A percentile compares a stretch with the other conserved stretches of the same genome.
Conservation (phyloP, 2,329 filamentous ascomycete genomes). For the Alternaria metachromatica region DNA sequence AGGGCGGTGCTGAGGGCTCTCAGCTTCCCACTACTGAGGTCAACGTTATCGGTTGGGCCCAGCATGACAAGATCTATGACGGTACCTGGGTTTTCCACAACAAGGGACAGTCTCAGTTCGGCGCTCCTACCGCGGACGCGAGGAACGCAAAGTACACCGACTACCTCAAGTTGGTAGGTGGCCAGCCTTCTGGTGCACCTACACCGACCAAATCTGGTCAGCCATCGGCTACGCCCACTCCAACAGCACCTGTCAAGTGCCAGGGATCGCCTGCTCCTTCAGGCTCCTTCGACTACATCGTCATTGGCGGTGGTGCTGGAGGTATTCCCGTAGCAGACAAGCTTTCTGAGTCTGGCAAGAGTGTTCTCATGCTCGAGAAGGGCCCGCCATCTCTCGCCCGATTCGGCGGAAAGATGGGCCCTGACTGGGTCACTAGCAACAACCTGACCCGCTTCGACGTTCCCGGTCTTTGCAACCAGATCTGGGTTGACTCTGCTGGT, state of each 20-base stretch:
- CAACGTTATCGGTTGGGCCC: slow-evolving; percentile 63
- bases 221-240: slow-evolving; percentile 35
- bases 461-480: slow-evolving; percentile 73
- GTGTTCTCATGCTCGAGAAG: slow-evolving; percentile 64
- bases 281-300: slow-evolving; percentile 67
- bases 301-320: slow-evolving; percentile 68
- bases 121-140: slow-evolving; percentile 53
- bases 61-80: slow-evolving; percentile 52
- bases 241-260: slow-evolving; percentile 44
- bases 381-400: slow-evolving; percentile 65
- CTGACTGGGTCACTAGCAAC: slow-evolving; percentile 66
- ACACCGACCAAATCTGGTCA: slow-evolving; percentile 25
- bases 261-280: slow-evolving; percentile 48
- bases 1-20: slow-evolving; percentile 49
- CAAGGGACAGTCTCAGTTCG: slow-evolving; percentile 62
- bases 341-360: slow-evolving; percentile 69
- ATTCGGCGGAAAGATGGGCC: slow-evolving; percentile 67
- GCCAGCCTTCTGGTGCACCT: slow-evolving; percentile 23
- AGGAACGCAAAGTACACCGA: slow-evolving; percentile 53
- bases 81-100: slow-evolving; percentile 60
- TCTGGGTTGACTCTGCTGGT: slow-evolving; percentile 68
- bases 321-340: slow-evolving; percentile 67
- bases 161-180: slow-evolving; percentile 49
- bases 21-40: slow-evolving; percentile 47
- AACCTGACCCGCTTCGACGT: slow-evolving; percentile 74